These are phyloP conservation scores for Solanum medicagineum DNA, from an alignment of 257 asterid species.

Conservation along the genomic window DNA sequence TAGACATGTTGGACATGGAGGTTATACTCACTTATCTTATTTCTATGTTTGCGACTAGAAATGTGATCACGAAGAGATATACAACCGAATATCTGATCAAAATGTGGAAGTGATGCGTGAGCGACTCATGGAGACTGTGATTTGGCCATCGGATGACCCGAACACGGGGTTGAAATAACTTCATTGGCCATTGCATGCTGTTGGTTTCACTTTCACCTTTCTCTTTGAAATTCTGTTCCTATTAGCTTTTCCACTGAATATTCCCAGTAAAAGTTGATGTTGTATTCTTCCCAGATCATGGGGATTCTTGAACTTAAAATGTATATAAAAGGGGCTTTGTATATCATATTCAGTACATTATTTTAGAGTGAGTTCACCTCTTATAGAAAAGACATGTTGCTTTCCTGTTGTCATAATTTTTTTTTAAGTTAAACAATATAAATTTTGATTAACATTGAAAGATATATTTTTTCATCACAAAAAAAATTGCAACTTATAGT, in stretches of 20 bases:
- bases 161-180: slow-evolving; percentile 38
- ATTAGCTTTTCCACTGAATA: background rate
- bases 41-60: slow-evolving; percentile 18
- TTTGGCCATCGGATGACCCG: slow-evolving; percentile 75
- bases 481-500: too few species aligned
- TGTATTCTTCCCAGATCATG: background rate
- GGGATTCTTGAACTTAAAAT: background rate
- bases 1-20: background rate
- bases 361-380: background rate
- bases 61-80: slow-evolving; percentile 76
- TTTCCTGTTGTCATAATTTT: too few species aligned
- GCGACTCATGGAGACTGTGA: slow-evolving; percentile 63
- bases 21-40: background rate
- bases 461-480: too few species aligned
- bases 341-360: background rate
- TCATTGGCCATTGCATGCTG: background rate
- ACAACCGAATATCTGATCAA: slow-evolving; percentile 70
- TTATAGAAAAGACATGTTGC: background rate
- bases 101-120: slow-evolving; percentile 83
- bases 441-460: too few species aligned
- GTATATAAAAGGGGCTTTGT: background rate
- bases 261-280: background rate
- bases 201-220: background rate
- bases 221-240: background rate
- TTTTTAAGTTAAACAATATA: too few species aligned